Conservation (phyloP, 2,329 filamentous ascomycete genomes). For the Ophiobolus disseminans region DNA sequence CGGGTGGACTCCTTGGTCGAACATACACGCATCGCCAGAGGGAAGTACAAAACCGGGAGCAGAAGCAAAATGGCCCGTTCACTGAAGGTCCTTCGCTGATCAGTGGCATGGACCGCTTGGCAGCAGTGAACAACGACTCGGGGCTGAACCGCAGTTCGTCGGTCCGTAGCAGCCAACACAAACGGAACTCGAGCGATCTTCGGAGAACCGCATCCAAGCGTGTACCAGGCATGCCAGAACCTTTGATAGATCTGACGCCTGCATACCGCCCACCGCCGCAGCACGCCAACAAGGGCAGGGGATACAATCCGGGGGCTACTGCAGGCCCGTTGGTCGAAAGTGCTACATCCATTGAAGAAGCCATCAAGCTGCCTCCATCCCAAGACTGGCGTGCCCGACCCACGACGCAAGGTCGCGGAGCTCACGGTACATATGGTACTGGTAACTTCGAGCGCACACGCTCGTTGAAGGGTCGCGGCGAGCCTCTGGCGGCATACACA, state of each 20-base stretch:
- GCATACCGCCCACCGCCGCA: constrained; percentile 70
- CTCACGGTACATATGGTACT: constrained; percentile 37
- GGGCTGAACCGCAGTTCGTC: constrained; percentile 41
- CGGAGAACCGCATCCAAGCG: constrained; percentile 56
- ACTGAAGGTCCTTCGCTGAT: constrained; percentile 65
- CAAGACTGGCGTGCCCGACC: constrained; percentile 55
- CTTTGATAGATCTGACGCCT: constrained; percentile 72
- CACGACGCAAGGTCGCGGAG: constrained; percentile 29
- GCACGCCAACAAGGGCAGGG: constrained; percentile 62
- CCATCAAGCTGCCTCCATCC: constrained; percentile 52
- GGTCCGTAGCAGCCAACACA: constrained; percentile 41
- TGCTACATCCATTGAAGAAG: constrained; percentile 54
- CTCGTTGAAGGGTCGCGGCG: constrained; percentile 43
- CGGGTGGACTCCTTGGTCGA: constrained; percentile 57
- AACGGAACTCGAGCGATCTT: constrained; percentile 47
- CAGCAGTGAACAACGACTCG: constrained; percentile 28
- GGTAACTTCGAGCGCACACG: constrained; percentile 42
- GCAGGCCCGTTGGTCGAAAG: constrained; percentile 54
- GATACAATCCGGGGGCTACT: constrained; percentile 48
- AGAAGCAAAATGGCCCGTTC: constrained; percentile 54
- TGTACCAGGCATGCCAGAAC: constrained; percentile 57
- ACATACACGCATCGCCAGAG: constrained; percentile 58
- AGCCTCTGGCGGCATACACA: constrained; percentile 43
- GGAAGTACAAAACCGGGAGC: constrained; percentile 48
- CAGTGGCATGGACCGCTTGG: constrained; percentile 51